These are phyloP conservation scores for Gnaphalium uliginosum DNA, from an alignment of 129 eudicot genomes.

Conservation along the genomic window DNA sequence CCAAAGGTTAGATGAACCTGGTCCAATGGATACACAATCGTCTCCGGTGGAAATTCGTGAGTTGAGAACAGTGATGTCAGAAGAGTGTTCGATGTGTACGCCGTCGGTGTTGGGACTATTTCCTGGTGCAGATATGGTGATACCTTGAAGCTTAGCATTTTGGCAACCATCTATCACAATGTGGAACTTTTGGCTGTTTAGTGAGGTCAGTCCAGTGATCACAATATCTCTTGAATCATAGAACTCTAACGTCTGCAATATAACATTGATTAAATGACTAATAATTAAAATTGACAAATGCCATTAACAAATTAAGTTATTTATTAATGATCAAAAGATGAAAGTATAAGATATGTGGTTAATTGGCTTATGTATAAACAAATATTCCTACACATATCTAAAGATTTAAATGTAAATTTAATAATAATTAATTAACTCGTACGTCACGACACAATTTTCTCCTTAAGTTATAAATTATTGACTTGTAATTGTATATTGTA, in stretches of 20 bases:
- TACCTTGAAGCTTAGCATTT: conserved; percentile 38
- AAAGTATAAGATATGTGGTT: no score
- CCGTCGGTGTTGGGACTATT: conserved; percentile 74
- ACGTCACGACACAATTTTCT: neutral
- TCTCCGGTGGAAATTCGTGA: conserved; percentile 48
- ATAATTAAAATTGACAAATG: neutral
- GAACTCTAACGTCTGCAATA: conserved; percentile 39
- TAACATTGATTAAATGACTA: neutral
- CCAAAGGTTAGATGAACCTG: conserved; percentile 47
- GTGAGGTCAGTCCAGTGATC: conserved; percentile 43
- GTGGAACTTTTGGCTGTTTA: conserved; percentile 57
- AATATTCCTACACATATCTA: no score
- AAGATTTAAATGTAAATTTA: neutral
- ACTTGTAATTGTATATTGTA: neutral
- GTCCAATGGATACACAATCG: conserved; percentile 60
- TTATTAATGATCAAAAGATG: no score
- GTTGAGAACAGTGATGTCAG: conserved; percentile 34
- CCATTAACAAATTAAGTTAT: no score
- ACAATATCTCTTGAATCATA: conserved; percentile 40
- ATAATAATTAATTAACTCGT: neutral
- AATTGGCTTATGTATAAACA: no score
- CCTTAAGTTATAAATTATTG: neutral
- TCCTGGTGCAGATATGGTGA: conserved; percentile 50
- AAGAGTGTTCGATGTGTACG: conserved; percentile 42
- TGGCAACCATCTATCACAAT: conserved; percentile 47